A percentile compares a stretch with the other conserved stretches of the same genome.
Evolutionary conservation across 2,329 filamentous ascomycete genomes (phyloP).

Genomic region (Dactylella cylindrospora): DNA sequence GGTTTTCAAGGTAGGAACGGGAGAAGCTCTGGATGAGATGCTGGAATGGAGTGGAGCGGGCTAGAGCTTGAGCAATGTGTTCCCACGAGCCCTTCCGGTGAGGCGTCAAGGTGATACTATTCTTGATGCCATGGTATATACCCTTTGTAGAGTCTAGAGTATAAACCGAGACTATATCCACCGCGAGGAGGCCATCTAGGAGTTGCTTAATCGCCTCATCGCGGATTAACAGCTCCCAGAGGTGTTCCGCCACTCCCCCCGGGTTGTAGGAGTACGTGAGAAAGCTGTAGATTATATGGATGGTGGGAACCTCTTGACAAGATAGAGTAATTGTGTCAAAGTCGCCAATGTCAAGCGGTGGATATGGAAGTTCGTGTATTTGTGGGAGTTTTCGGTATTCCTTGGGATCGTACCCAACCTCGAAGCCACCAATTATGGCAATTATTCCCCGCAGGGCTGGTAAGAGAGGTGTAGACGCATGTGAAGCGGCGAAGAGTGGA

Average conservation of each 20-base stretch:
- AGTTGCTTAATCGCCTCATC: conserved; percentile 2
- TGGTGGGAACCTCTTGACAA: conserved; percentile 14
- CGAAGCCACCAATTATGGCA: conserved; percentile 31
- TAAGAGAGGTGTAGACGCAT: conserved; percentile 1
- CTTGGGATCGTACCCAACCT: conserved; percentile 4
- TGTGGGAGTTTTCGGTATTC: conserved; percentile 17
- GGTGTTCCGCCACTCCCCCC: conserved; percentile 3
- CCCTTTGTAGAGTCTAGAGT: too few species aligned
- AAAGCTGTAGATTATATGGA: conserved; percentile 14
- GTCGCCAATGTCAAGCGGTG: conserved; percentile 12
- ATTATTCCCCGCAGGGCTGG: conserved; percentile 24
- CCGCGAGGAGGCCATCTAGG: conserved; percentile 9
- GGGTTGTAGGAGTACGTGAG: conserved; percentile 23
- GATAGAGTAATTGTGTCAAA: conserved; percentile 14
- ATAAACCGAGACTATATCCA: neutral
- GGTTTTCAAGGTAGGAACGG: conserved; percentile 25
- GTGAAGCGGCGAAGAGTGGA: conserved; percentile 4
- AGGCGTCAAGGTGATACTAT: conserved; percentile 9
- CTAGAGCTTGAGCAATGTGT: conserved; percentile 14
- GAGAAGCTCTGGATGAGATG: conserved; percentile 6
- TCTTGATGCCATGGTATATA: neutral
- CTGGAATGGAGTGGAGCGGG: conserved; percentile 13
- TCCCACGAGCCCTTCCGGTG: conserved; percentile 13
- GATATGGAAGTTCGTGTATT: conserved; percentile 5
- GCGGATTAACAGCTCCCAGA: conserved; percentile 17